These are phyloP conservation scores for Hibiscus trionum DNA, from an alignment of 345 rosid species.

Conservation along the genomic window DNA sequence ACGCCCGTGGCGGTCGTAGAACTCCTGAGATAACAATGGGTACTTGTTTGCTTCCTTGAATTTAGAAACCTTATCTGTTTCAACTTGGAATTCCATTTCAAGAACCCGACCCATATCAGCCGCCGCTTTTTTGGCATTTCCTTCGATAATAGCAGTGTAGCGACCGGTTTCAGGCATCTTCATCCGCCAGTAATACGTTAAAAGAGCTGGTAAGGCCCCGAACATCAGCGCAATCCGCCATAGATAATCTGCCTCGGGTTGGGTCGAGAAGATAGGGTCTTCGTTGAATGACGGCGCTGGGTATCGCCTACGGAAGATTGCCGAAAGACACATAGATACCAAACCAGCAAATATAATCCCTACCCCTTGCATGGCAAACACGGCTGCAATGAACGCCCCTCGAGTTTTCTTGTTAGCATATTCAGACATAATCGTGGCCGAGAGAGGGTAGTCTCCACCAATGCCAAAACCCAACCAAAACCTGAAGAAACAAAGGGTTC, in stretches of 20 bases:
- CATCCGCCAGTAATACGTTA: slow-evolving; percentile 51
- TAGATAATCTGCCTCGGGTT: slow-evolving; percentile 36
- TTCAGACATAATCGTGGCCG: slow-evolving; percentile 68
- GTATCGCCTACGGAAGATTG: slow-evolving; percentile 15
- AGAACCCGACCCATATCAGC: slow-evolving; percentile 52
- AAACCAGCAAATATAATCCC: slow-evolving; percentile 49
- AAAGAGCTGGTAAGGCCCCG: slow-evolving; percentile 45
- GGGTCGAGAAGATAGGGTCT: slow-evolving; percentile 29
- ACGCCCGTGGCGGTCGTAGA: slow-evolving; percentile 32
- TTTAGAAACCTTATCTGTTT: slow-evolving; percentile 18
- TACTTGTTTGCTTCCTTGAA: slow-evolving; percentile 27
- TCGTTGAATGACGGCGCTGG: background rate
- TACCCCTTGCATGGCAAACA: slow-evolving; percentile 34
- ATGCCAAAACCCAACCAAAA: slow-evolving; percentile 82
- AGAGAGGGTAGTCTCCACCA: slow-evolving; percentile 87
- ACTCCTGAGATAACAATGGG: slow-evolving; percentile 30
- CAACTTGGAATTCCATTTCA: slow-evolving; percentile 30
- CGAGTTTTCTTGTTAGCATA: slow-evolving; percentile 53
- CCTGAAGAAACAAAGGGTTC: slow-evolving; percentile 58
- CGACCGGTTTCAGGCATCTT: slow-evolving; percentile 63
- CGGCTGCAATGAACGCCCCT: slow-evolving; percentile 36
- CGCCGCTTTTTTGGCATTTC: slow-evolving; percentile 49
- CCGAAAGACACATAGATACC: slow-evolving; percentile 34
- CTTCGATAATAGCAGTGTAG: slow-evolving; percentile 48
- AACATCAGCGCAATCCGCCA: slow-evolving; percentile 49